Base-by-base conservation (phyloP, 2,329 filamentous ascomycete genomes). In the Didymella segeticola region DNA sequence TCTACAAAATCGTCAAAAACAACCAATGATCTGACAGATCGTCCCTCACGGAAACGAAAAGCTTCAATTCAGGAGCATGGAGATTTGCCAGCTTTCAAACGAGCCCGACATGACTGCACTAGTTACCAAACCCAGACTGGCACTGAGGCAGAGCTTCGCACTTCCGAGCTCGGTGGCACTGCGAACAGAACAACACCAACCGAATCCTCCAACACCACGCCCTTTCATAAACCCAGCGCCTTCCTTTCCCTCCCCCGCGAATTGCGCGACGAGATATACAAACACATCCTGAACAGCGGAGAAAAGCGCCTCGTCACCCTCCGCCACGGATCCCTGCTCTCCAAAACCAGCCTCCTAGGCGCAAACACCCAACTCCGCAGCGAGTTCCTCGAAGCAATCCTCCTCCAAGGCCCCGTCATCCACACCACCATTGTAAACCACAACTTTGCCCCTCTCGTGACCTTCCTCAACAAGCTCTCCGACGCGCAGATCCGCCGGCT, bases 221-320 rank as follows among this genome's bases (percentile, higher is more conserved):
- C 19, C 2, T 23, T 19, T 5, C 7, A 19, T 12, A 5, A 5
- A 37, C 5, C 20, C 4, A 23, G 1, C 76, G 37, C 22, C 3
- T 61, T 64, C 36, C 56, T 64, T 26, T 43, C 50, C 1, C 55
- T 64, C 3, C 62, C 62, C 4, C 48, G 57, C 23, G 61, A 65
- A 46, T 39, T 65, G 1, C 45, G 59, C 11, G 59, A 64, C 43
- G 55, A 61, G 26, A 62, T 65, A 30, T 61, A 64, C 56, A 51
- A 47, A 34, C 50, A 58, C 34, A 26, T 63, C 12, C 22, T 64
- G 4, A 17, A 37, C 8, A 26, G 20, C 5, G 37, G n/a, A 14
- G 47, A 53, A 31, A 14, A 37, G 6, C 34, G 20, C 19, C 43
- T 36, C 8, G 34, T 52, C 0, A 59, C 22, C 0, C 41, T 61